A percentile compares a stretch with the other conserved stretches of the same genome.
Conservation (phyloP, 2,329 filamentous ascomycete species). For the Aciculosporium take region DNA sequence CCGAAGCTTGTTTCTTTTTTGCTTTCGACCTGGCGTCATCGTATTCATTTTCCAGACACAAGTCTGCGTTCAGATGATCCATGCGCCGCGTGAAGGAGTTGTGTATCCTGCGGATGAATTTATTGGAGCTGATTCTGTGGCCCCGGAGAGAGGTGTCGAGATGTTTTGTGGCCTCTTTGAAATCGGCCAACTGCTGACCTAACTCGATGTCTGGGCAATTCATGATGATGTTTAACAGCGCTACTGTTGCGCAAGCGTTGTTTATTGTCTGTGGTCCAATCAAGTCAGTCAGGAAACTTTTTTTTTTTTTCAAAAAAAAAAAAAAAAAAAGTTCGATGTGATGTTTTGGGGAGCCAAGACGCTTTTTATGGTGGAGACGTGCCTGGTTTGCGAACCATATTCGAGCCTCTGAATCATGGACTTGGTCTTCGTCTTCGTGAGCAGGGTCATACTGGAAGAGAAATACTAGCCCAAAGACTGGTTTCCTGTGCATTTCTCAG, state of each 20-base stretch:
- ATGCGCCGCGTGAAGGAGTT: slow-evolving; percentile 75
- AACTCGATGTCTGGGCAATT: slow-evolving; percentile 56
- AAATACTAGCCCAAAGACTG: slow-evolving; percentile 77
- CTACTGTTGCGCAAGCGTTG: slow-evolving; percentile 86
- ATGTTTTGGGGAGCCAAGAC: not conserved
- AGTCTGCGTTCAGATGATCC: slow-evolving; percentile 60
- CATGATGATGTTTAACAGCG: slow-evolving; percentile 85
- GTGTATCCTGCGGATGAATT: slow-evolving; percentile 66
- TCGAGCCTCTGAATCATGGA: slow-evolving; percentile 27
- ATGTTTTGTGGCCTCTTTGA: slow-evolving; percentile 56
- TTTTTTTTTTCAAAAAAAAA: not conserved
- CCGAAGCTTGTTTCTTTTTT: slow-evolving; percentile 19
- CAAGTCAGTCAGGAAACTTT: not conserved
- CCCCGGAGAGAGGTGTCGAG: slow-evolving; percentile 64
- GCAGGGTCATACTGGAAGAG: slow-evolving; percentile 58
- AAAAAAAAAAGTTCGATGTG: not conserved
- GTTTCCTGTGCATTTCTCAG: slow-evolving; percentile 35
- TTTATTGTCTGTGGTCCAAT: slow-evolving; percentile 44
- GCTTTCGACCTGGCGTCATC: slow-evolving; percentile 21
- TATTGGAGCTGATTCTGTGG: slow-evolving; percentile 57
- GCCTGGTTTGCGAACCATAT: slow-evolving; percentile 95
- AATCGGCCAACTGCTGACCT: slow-evolving; percentile 53
- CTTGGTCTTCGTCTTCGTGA: slow-evolving; percentile 36
- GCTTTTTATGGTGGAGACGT: slow-evolving; percentile 8
- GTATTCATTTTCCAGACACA: slow-evolving; percentile 46